phyloP scores from a whole-genome alignment of 139 green algal species.

The Chlorella sp. region DNA sequence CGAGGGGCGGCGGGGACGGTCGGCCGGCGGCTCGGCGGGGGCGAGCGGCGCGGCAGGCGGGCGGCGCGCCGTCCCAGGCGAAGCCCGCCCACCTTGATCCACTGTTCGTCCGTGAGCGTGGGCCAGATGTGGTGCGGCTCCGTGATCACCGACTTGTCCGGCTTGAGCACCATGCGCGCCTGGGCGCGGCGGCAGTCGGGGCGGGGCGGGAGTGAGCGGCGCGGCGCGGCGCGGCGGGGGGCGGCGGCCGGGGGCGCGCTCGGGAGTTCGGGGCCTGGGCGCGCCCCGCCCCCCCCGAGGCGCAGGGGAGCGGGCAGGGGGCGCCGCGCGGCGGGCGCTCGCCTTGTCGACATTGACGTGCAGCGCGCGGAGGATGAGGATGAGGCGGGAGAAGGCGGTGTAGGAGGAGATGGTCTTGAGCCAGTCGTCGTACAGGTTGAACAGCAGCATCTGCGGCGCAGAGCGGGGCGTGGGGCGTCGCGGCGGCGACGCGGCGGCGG shows the following conservation, averaged over 20 bases:
- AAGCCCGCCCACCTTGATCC: constrained; percentile 98
- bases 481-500: no score
- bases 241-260: no score
- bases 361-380: constrained; percentile 97
- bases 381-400: constrained; percentile 97
- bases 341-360: constrained; percentile 99
- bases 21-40: no score
- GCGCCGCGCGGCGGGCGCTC: neutral
- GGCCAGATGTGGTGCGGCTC: constrained; percentile 99
- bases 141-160: constrained; percentile 95
- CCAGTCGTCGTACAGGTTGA: constrained; percentile 99
- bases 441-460: constrained; percentile 99
- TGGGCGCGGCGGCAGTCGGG: no score
- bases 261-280: no score
- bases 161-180: constrained; percentile 94
- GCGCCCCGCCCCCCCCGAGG: no score
- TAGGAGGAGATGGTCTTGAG: constrained; percentile 96
- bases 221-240: no score
- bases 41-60: no score
- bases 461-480: no score
- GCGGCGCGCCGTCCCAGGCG: no score
- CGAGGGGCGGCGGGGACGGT: neutral
- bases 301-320: no score
- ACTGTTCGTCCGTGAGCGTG: constrained; percentile 96
- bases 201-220: no score